A percentile compares a stretch with the other conserved stretches of the same genome.
Conservation (phyloP, 441 rosid genomes). For the Populus hybrid region DNA sequence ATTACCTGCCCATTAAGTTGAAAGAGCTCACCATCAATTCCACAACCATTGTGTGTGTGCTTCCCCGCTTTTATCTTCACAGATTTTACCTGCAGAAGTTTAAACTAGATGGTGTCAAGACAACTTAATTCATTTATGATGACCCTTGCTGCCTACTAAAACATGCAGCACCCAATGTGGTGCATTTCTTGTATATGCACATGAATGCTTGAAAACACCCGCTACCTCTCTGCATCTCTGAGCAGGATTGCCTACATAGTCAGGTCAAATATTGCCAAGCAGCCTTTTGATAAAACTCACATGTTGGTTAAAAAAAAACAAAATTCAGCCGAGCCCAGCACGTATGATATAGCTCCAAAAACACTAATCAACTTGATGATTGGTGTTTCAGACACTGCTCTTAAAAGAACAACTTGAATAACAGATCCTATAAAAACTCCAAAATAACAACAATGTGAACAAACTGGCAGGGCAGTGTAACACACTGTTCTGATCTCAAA, state of each 20-base stretch:
- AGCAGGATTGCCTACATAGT: background rate
- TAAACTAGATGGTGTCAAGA: conserved; percentile 4
- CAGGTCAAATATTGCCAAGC: background rate
- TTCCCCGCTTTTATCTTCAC: conserved; percentile 78
- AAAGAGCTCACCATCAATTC: conserved; percentile 94
- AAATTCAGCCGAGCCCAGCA: background rate
- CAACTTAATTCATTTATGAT: background rate
- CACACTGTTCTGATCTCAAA: background rate
- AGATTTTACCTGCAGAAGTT: conserved; percentile 70
- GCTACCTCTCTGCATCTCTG: background rate
- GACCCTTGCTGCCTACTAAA: background rate
- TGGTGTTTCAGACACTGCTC: background rate
- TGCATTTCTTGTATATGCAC: background rate
- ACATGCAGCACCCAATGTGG: background rate
- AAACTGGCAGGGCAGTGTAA: background rate
- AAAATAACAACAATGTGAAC: background rate
- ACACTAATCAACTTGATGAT: no score
- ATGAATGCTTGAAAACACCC: background rate
- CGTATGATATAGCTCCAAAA: background rate
- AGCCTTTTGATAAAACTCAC: background rate
- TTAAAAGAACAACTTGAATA: background rate
- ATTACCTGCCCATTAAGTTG: conserved; percentile 78
- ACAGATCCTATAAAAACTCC: background rate
- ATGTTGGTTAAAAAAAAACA: background rate
- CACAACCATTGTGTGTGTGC: conserved; percentile 81